Evolutionary conservation across 2,329 filamentous ascomycete genomes (phyloP), one percentile per base, ranked within the genome.

Genomic region (Didymella exigua): DNA sequence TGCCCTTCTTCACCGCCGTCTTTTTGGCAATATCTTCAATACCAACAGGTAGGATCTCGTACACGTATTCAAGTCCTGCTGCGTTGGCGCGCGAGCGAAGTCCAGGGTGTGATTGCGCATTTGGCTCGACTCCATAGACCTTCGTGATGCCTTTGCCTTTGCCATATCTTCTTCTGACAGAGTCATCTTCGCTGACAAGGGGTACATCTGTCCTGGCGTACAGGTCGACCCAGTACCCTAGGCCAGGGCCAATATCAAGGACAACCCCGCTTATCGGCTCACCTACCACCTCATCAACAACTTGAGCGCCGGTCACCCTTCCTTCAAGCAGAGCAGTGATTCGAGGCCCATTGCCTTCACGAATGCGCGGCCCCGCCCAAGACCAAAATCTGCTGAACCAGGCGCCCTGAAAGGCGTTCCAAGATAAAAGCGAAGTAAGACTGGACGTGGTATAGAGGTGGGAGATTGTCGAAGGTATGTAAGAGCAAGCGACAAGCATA

Each of bases 41-140:
- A 3, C 61, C 59, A 2, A 58, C 51, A 2, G 61, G 54, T 16
- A 63, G 14, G 4, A 63, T 58, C 36, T 61, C 56, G 14, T 61
- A 63, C 3, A 56, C 38, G 9, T 49, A 46, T 2, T 56, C 59
- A 13, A 63, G 54, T 2, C 54, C 59, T 7, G 54, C 49, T 1
- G 47, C 51, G 13, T 43, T 33, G 2, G 51, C 54, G 9, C 59
- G 50, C 33, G 58, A 10, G 10, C 36, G 29, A 18, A 63, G 48
- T 1, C 34, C 54, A 33, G 52, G 14, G 26, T 59, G 56, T 2
- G 54, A 43, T 11, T 60, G 47, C 0, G 44, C 21, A 16, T 55
- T 63, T 7, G 61, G 61, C 43, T 63, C 61, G 2, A 63, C 56
- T 7, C 61, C 61, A 41, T 61, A 63, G 4, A 61, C 56, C 16